A percentile compares a stretch with the other conserved stretches of the same genome.
These are phyloP conservation scores for Boletus speciosus DNA, from an alignment of 768 basidiomycete genomes.

Conservation along the genomic window DNA sequence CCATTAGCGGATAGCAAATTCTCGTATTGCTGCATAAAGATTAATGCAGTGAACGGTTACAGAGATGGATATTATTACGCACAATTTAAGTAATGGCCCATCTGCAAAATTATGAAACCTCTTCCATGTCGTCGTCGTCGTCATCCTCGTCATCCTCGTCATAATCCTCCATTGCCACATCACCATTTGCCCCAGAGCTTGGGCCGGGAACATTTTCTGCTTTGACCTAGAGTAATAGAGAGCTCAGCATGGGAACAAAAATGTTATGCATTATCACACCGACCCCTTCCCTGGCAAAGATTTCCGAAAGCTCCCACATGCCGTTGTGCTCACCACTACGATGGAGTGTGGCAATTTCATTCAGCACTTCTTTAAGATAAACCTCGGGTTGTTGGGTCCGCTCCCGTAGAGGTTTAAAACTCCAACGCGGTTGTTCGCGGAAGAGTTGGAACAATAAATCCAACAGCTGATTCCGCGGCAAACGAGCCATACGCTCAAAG, in stretches of 20 bases:
- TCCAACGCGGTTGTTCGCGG: conserved; percentile 77
- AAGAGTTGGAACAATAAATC: conserved; percentile 80
- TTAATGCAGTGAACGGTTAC: background rate
- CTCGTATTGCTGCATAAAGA: background rate
- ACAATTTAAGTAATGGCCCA: background rate
- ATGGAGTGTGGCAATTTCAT: conserved; percentile 72
- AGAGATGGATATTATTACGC: background rate
- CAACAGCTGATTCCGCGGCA: conserved; percentile 84
- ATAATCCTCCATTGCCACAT: conserved; percentile 37
- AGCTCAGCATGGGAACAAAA: conserved; percentile 4
- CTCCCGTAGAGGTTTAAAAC: conserved; percentile 71
- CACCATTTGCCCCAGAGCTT: conserved; percentile 25
- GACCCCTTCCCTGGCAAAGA: conserved; percentile 63
- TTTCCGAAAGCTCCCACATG: conserved; percentile 74
- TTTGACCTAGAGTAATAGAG: conserved; percentile 35
- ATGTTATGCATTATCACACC: conserved; percentile 18
- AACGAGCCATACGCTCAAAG: conserved; percentile 88
- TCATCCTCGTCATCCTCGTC: conserved; percentile 48
- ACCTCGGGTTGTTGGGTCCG: conserved; percentile 82
- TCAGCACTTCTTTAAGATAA: conserved; percentile 80
- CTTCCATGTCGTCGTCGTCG: conserved; percentile 69
- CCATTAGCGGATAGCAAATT: background rate
- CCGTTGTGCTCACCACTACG: conserved; percentile 80
- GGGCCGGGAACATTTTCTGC: conserved; percentile 44
- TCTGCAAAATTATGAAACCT: conserved; percentile 47